phyloP scores from a whole-genome alignment of 352 stramenopile genomes.

The Blastocystis hominis region DNA sequence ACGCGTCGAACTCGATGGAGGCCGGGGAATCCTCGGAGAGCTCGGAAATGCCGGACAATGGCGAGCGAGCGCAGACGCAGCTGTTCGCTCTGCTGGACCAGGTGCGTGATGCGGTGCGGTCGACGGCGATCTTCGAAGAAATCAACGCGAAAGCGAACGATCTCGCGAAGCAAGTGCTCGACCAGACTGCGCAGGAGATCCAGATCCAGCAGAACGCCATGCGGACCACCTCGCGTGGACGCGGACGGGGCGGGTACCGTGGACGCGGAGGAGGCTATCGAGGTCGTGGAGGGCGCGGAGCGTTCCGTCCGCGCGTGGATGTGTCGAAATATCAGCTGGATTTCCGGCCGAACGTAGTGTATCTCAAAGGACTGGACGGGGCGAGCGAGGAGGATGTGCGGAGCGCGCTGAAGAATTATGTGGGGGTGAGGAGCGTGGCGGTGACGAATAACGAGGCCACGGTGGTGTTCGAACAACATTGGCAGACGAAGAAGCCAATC shows the following conservation, averaged over 20 bases:
- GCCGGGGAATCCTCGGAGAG: background rate
- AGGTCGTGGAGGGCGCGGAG: background rate
- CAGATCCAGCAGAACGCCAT: background rate
- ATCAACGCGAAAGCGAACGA: background rate
- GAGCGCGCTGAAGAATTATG: background rate
- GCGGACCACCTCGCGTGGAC: too few species aligned
- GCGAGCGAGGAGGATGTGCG: background rate
- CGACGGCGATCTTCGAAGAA: background rate
- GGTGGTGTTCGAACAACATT: conserved; percentile 19
- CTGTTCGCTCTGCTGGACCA: background rate
- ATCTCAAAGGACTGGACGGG: background rate
- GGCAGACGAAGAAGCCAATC: background rate
- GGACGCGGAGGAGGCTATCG: background rate
- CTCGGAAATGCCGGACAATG: background rate
- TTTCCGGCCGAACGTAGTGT: conserved; percentile 3
- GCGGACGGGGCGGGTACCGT: background rate
- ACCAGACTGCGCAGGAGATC: background rate
- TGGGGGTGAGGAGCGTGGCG: background rate
- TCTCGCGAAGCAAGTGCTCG: background rate
- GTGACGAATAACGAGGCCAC: background rate
- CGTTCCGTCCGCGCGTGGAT: background rate
- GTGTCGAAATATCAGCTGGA: background rate
- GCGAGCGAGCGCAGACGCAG: background rate
- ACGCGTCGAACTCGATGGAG: background rate
- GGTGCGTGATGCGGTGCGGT: background rate